Evolutionary conservation across 2,329 filamentous ascomycete species (phyloP).

Genomic region (Ophiocordyceps camponoti-rufipedis): DNA sequence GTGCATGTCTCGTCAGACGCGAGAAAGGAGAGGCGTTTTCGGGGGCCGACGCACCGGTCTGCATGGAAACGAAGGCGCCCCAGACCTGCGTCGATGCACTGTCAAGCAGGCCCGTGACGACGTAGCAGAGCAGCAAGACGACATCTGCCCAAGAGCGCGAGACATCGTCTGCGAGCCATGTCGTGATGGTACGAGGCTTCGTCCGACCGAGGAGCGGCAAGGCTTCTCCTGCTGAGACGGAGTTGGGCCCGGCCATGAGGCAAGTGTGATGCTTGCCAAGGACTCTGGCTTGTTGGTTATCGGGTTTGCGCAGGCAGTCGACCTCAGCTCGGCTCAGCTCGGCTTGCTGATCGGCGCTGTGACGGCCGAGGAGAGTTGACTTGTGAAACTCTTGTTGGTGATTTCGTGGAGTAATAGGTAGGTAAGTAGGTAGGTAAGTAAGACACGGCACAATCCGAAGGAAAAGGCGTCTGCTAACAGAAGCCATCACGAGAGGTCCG

Average conservation of each 20-base stretch:
- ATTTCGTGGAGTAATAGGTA: too few relatives aligned
- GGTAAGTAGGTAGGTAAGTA: too few relatives aligned
- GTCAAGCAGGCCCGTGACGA: slow-evolving; percentile 62
- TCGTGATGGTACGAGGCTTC: slow-evolving; percentile 4
- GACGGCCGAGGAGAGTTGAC: too few relatives aligned
- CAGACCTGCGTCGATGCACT: slow-evolving; percentile 60
- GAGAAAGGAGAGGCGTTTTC: neutral
- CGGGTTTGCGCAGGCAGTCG: too few relatives aligned
- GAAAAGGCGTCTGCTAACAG: too few relatives aligned
- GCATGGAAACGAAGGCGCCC: slow-evolving; percentile 72
- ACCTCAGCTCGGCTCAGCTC: too few relatives aligned
- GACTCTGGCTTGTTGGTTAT: too few relatives aligned
- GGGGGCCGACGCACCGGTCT: slow-evolving; percentile 40
- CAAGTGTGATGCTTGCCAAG: neutral
- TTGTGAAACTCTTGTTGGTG: too few relatives aligned
- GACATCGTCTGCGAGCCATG: slow-evolving; percentile 25
- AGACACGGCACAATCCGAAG: too few relatives aligned
- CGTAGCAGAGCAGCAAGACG: slow-evolving; percentile 52
- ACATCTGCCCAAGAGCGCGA: slow-evolving; percentile 46
- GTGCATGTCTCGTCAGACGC: neutral
- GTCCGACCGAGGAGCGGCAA: slow-evolving; percentile 12
- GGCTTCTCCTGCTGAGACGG: slow-evolving; percentile 8
- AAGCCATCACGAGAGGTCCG: too few relatives aligned
- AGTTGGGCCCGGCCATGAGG: neutral
- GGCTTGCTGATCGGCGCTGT: too few relatives aligned